Conservation (phyloP, 495 filamentous ascomycete genomes). For the Cudoniella acicularis region DNA sequence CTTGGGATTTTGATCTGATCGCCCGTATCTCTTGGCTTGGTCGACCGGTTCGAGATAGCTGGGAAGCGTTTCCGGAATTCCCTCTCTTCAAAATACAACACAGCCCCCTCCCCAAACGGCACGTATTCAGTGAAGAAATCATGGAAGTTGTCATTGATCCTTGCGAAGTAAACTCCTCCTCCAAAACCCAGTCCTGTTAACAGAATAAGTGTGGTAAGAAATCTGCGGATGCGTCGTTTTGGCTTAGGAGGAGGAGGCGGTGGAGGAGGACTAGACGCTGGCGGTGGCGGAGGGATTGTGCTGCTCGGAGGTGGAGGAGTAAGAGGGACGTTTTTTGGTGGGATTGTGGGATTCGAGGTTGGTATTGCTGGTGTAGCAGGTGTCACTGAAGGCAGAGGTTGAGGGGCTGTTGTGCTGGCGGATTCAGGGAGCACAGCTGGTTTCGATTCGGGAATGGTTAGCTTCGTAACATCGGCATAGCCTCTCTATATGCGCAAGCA, state of each 20-base stretch:
- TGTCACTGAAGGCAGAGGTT: constrained; percentile 42
- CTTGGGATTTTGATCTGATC: constrained; percentile 78
- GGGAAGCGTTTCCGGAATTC: constrained; percentile 93
- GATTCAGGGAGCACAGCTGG: constrained; percentile 55
- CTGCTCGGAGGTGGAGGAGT: constrained; percentile 49
- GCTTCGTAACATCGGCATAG: constrained; percentile 56
- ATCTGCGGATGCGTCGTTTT: constrained; percentile 71
- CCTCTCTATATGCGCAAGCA: constrained; percentile 41
- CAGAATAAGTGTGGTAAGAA: constrained; percentile 67
- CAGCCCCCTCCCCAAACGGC: constrained; percentile 89
- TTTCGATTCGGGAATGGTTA: constrained; percentile 43
- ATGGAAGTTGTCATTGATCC: constrained; percentile 95
- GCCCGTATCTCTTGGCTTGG: constrained; percentile 50
- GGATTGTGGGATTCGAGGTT: constrained; percentile 43
- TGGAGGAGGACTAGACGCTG: constrained; percentile 36
- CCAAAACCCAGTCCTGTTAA: constrained; percentile 75
- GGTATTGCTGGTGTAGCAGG: constrained; percentile 26
- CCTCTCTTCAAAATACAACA: constrained; percentile 95
- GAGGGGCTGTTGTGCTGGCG: constrained; percentile 48
- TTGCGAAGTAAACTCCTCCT: constrained; percentile 84
- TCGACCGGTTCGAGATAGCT: constrained; percentile 40
- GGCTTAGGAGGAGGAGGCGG: constrained; percentile 57
- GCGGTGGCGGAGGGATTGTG: constrained; percentile 46
- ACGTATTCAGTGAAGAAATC: constrained; percentile 99
- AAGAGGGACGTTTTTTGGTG: constrained; percentile 58